Base-by-base conservation (phyloP, 1,284 basidiomycete genomes). In the Mrakiaceae sp. region DNA sequence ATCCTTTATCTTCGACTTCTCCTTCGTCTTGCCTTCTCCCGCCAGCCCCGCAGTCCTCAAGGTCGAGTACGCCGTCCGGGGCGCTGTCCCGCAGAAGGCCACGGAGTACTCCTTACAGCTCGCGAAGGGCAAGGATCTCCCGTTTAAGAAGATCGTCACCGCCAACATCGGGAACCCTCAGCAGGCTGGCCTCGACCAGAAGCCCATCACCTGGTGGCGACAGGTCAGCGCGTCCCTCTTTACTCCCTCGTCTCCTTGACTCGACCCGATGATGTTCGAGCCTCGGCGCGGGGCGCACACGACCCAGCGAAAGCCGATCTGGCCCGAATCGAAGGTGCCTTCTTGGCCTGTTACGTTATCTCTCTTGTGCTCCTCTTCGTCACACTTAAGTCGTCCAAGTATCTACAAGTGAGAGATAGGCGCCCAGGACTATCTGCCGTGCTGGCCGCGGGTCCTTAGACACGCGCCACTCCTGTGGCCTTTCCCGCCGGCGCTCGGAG, bases 111-210 rank as follows among this genome's bases (percentile, higher is more conserved):
- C 85, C 67, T 84, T 85, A 60, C 76, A 80, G 70, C 83, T 95
- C 71, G 76, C 81, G 50, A 75, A 77, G 7, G 75, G 80, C 67
- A 68, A 73, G 6, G 70, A 70, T 16, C 81, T 98, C 16, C 90
- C 92, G 39, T 98, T 98, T 75, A 82, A 86, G 73, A 85, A 85
- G 70, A 82, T 98, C 75, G 92, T 98, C 74, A 90, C 86, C 40
- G 91, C 92, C 69, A 98, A 98, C 79, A 98, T 98, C 67, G 95
- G 95, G 8, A 98, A 98, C 75, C 95, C 95, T 0, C 95, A 98
- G 78, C 95, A 97, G 77, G 87, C 87, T 73, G 91, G 90, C 0
- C 81, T 98, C 55, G 87, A 97, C 75, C 96, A 98, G 76, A 84
- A 86, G 39, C 91, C 94, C 1, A 84, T 98, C 68, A 97, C 95